A percentile compares a stretch with the other conserved stretches of the same genome.
Evolutionary conservation across 345 rosid genomes (phyloP).

Genomic region (Erucastrum elatum): DNA sequence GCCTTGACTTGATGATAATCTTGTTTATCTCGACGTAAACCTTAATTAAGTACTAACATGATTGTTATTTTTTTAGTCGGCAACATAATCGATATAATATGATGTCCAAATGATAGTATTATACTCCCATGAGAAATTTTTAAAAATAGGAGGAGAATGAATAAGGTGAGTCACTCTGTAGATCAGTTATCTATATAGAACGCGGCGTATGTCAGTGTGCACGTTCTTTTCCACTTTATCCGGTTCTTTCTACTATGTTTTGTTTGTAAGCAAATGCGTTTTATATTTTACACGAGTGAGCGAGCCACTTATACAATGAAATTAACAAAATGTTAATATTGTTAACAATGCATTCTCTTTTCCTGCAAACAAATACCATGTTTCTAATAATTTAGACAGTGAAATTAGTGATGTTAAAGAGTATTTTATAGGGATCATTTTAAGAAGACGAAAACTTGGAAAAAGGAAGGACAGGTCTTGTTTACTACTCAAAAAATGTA

Average conservation of each 20-base stretch:
- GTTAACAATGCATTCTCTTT: background rate
- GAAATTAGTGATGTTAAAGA: no score
- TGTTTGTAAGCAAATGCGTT: background rate
- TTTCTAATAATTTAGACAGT: no score
- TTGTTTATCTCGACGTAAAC: constrained; percentile 7
- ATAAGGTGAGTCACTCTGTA: background rate
- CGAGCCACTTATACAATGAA: background rate
- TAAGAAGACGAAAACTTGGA: no score
- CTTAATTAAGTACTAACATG: background rate
- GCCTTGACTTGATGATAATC: constrained; percentile 15
- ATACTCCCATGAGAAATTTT: background rate
- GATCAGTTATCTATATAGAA: constrained; percentile 5
- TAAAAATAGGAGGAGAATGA: background rate
- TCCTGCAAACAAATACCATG: no score
- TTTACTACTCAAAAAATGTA: no score
- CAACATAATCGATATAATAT: background rate
- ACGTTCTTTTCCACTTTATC: constrained; percentile 26
- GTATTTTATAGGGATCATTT: no score
- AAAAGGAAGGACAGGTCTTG: no score
- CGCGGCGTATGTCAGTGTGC: constrained; percentile 13
- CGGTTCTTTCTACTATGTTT: background rate
- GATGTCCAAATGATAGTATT: background rate
- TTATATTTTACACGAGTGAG: background rate
- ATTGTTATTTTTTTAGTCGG: background rate
- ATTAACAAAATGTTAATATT: background rate